Conservation (phyloP, 1,284 basidiomycete genomes). For the Schizophyllum commune region DNA sequence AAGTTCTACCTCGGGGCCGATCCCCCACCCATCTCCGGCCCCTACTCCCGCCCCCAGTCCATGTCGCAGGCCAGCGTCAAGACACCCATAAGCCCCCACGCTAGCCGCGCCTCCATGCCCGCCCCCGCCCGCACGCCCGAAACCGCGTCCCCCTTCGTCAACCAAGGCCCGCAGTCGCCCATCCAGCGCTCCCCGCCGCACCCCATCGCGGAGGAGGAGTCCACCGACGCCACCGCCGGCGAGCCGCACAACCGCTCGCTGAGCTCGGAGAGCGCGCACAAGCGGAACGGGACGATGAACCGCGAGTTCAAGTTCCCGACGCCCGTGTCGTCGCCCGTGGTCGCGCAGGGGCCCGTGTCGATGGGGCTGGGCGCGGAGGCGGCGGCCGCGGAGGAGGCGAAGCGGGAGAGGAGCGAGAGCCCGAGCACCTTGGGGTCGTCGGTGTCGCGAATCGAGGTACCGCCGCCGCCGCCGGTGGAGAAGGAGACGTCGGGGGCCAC, state of each 20-base stretch:
- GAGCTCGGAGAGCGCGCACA: constrained; percentile 14
- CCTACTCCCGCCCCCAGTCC: constrained; percentile 56
- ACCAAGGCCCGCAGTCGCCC: constrained; percentile 23
- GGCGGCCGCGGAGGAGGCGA: constrained; percentile 8
- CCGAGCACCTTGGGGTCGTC: constrained; percentile 26
- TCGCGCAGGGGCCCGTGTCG: constrained; percentile 17
- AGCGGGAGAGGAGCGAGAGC: background rate
- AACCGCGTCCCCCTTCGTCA: constrained; percentile 31
- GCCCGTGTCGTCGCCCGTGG: constrained; percentile 23
- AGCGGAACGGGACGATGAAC: constrained; percentile 63
- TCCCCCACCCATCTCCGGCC: constrained; percentile 34
- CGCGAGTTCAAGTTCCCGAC: constrained; percentile 70
- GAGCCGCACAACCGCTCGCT: constrained; percentile 1
- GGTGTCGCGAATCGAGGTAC: constrained; percentile 49
- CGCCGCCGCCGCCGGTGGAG: constrained; percentile 67
- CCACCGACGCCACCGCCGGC: constrained; percentile 16
- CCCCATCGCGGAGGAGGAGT: constrained; percentile 43
- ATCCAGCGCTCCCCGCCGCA: constrained; percentile 27
- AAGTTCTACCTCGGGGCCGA: constrained; percentile 72
- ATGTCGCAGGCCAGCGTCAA: constrained; percentile 61
- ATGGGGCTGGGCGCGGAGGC: constrained; percentile 13
- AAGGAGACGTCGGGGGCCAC: constrained; percentile 46
- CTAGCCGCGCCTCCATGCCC: constrained; percentile 56
- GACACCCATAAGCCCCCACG: constrained; percentile 25
- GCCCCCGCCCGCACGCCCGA: constrained; percentile 33